Base-by-base conservation (phyloP, 805 yeast species). In the Sungouiozyma ichnusensis region DNA sequence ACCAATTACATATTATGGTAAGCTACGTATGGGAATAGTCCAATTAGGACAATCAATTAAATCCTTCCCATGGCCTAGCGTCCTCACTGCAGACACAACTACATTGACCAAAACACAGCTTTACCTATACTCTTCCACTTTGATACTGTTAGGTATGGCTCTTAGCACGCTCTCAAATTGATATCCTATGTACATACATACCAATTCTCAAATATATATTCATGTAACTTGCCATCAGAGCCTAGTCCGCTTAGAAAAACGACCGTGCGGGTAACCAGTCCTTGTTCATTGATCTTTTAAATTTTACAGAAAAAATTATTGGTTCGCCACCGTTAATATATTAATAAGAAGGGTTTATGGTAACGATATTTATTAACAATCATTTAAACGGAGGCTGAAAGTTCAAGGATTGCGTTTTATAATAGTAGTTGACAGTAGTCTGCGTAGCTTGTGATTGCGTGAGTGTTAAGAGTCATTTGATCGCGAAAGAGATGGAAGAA, bases 401-500 rank as follows among this genome's bases (percentile, higher is more conserved):
- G n/a, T n/a, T n/a, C n/a, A n/a, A n/a, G n/a, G n/a, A n/a, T n/a
- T n/a, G n/a, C n/a, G n/a, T n/a, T n/a, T n/a, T n/a, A n/a, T n/a
- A n/a, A n/a, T n/a, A n/a, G n/a, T n/a, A n/a, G n/a, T n/a, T n/a
- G n/a, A n/a, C n/a, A n/a, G n/a, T n/a, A n/a, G n/a, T n/a, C 29
- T 24, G 11, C 29, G 6, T 24, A 24, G 29, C 11, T 7, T 24
- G 11, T 11, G 6, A 7, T 24, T 24, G 29, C 11, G 6, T 24
- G 6, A 24, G 29, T 24, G 29, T 24, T 16, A n/a, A 20, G 35
- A 38, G 18, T 14, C 35, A 17, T 3, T 7, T 3, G 18, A 18
- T 27, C 33, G 37, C 14, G 18, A 35, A 17, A 16, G 47, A 20
- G 31, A 77, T 78, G 84, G 84, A 78, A 61, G 83, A 78, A 64